Conservation (phyloP, 805 yeast genomes). For the Metschnikowia dekortorum region DNA sequence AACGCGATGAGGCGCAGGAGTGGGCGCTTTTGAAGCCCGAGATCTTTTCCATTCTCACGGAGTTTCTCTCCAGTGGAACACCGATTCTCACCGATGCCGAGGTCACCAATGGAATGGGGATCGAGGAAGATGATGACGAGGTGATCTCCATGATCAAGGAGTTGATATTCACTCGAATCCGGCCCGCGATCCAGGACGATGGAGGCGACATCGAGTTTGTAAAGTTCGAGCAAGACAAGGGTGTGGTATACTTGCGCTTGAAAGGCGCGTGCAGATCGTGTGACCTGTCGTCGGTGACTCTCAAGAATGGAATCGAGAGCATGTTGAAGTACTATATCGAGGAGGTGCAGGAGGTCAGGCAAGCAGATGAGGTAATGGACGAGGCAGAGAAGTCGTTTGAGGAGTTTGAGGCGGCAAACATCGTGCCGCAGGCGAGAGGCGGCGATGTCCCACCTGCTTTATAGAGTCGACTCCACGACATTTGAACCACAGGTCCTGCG, state of each 20-base stretch:
- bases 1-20: slow-evolving; percentile 43
- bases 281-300: slow-evolving; percentile 60
- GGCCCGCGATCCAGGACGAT: slow-evolving; percentile 73
- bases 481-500: background rate
- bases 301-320: slow-evolving; percentile 64
- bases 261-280: slow-evolving; percentile 75
- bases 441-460: slow-evolving; percentile 18
- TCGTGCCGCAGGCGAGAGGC: slow-evolving; percentile 26
- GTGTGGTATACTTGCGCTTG: slow-evolving; percentile 54
- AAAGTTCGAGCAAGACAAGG: slow-evolving; percentile 48
- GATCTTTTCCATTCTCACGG: slow-evolving; percentile 55
- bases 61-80: slow-evolving; percentile 50
- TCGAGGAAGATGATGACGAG: slow-evolving; percentile 62
- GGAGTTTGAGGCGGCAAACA: slow-evolving; percentile 20
- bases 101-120: slow-evolving; percentile 36
- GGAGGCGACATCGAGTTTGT: slow-evolving; percentile 74
- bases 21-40: slow-evolving; percentile 68
- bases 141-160: slow-evolving; percentile 65
- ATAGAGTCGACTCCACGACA: background rate
- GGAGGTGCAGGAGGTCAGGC: slow-evolving; percentile 57
- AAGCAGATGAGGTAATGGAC: slow-evolving; percentile 39
- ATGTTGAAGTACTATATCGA: slow-evolving; percentile 69
- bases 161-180: slow-evolving; percentile 61
- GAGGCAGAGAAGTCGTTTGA: slow-evolving; percentile 13
- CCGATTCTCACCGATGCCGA: slow-evolving; percentile 41